Percentiles rank a stretch among this genome's conserved stretches.
phyloP scores from a whole-genome alignment of 495 filamentous ascomycete genomes.

The Amniculicola lignicola region DNA sequence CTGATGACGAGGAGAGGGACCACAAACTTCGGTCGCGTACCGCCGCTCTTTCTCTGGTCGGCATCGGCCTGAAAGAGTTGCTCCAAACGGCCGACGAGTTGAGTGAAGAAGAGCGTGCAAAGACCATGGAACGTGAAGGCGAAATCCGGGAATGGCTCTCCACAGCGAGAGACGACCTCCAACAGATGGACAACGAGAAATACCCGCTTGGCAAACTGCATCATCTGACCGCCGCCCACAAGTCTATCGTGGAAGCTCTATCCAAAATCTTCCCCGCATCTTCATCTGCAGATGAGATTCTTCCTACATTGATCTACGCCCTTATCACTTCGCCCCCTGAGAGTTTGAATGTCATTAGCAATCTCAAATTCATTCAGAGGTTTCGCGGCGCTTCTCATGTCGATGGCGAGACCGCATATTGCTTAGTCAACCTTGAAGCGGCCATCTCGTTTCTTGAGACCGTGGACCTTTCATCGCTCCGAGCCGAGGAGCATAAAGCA shows the following conservation, averaged over 20 bases:
- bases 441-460: constrained; percentile 96
- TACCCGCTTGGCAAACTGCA: constrained; percentile 90
- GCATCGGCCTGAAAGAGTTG: constrained; percentile 82
- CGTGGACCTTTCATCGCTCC: constrained; percentile 86
- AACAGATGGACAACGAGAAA: constrained; percentile 79
- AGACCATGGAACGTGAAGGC: constrained; percentile 59
- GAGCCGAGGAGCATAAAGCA: constrained; percentile 68
- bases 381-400: constrained; percentile 85
- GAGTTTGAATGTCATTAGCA: constrained; percentile 85
- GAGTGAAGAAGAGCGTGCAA: constrained; percentile 46
- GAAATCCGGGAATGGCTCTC: constrained; percentile 71
- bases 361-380: constrained; percentile 87
- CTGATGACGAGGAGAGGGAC: constrained; percentile 91
- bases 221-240: constrained; percentile 82
- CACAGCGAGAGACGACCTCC: constrained; percentile 67
- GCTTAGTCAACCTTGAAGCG: constrained; percentile 92
- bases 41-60: constrained; percentile 83
- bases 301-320: constrained; percentile 93
- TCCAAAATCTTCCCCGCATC: constrained; percentile 73
- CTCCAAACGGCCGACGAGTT: constrained; percentile 67
- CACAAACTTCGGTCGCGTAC: constrained; percentile 94
- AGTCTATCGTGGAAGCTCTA: constrained; percentile 88
- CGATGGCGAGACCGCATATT: constrained; percentile 92
- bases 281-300: constrained; percentile 93
- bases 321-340: constrained; percentile 87